Percentiles rank a stretch among this genome's conserved stretches.
phyloP scores from a whole-genome alignment of 2,329 filamentous ascomycete species.

The Trichoderma cornu-damae region DNA sequence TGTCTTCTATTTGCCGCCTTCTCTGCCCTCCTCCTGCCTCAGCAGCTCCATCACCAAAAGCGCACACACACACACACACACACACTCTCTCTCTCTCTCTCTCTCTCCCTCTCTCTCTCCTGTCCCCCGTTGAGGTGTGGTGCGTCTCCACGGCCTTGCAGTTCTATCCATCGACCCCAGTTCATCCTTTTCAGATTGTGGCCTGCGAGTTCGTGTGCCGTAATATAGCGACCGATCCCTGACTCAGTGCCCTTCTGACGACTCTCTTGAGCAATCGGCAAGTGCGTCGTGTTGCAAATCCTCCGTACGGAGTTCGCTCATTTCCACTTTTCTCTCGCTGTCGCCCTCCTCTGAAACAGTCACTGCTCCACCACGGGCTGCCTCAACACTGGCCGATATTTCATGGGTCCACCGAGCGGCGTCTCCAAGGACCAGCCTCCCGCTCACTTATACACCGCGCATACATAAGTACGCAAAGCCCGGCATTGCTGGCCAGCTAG shows the following conservation, averaged over 20 bases:
- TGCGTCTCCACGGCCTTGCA: too few species aligned
- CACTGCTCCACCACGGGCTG: neutral
- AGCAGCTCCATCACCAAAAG: neutral
- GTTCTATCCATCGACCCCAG: neutral
- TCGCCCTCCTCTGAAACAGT: neutral
- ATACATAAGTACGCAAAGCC: too few species aligned
- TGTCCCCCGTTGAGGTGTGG: too few species aligned
- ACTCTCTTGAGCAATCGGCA: too few species aligned
- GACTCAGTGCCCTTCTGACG: too few species aligned
- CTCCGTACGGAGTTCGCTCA: neutral
- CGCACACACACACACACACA: too few species aligned
- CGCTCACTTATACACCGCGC: slow-evolving; percentile 2
- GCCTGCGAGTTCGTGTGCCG: neutral
- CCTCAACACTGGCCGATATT: slow-evolving; percentile 1
- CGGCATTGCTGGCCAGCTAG: neutral
- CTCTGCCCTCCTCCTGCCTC: neutral
- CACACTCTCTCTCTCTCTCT: too few species aligned
- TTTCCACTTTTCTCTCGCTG: neutral
- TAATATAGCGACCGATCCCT: too few species aligned
- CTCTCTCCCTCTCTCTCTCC: too few species aligned
- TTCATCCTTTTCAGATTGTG: neutral
- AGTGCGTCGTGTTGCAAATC: too few species aligned
- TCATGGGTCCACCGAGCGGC: slow-evolving; percentile 4
- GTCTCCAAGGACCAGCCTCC: neutral
- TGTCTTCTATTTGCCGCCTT: neutral